A percentile compares a stretch with the other conserved stretches of the same genome.
Conservation (phyloP, 2,329 filamentous ascomycete genomes). For the Penicillium sp. region DNA sequence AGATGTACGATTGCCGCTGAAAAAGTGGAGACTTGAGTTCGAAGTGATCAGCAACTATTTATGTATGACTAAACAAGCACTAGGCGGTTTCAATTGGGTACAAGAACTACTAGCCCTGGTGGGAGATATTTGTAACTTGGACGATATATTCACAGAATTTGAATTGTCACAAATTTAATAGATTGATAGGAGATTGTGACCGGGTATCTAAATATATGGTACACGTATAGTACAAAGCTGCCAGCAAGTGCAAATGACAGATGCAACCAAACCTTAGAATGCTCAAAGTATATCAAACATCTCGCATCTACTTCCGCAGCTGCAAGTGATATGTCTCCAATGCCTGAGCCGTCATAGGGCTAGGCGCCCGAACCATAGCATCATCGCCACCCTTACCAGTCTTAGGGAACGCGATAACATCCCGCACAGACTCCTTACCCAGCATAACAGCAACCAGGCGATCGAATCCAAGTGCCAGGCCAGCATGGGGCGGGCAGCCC, state of each 20-base stretch:
- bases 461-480: conserved; percentile 90
- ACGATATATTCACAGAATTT: neutral
- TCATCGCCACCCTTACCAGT: conserved; percentile 88
- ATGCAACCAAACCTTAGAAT: neutral
- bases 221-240: conserved; percentile 14
- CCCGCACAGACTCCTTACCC: conserved; percentile 72
- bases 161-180: neutral
- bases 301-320: conserved; percentile 25
- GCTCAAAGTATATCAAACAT: neutral
- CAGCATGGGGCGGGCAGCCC: conserved; percentile 92
- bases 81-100: neutral
- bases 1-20: neutral
- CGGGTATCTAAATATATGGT: conserved; percentile 18
- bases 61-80: neutral
- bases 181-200: conserved; percentile 9
- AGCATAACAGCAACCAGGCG: conserved; percentile 77
- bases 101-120: neutral
- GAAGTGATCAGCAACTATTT: neutral
- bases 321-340: conserved; percentile 60
- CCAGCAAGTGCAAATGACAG: neutral
- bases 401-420: conserved; percentile 98
- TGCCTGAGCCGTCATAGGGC: conserved; percentile 61
- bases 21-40: neutral
- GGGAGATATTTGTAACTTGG: neutral
- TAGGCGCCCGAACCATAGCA: conserved; percentile 75